Conservation (phyloP, 1,284 basidiomycete genomes). For the Apiotrichum gracile region DNA sequence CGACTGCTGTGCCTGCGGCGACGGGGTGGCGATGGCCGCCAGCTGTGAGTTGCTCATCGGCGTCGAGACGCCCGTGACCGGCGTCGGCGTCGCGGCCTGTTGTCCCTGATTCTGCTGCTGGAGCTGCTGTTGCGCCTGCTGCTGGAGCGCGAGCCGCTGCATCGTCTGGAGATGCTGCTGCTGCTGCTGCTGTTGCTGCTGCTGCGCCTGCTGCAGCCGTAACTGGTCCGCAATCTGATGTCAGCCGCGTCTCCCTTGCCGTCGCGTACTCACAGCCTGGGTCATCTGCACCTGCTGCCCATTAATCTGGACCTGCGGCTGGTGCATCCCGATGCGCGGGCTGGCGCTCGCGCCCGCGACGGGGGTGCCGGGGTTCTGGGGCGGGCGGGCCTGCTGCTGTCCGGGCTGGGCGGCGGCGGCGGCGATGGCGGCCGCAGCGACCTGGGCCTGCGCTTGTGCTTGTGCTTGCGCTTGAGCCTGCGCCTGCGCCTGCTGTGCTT, state of each 20-base stretch:
- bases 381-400: neutral
- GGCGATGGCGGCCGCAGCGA: neutral
- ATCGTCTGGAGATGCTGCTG: slow-evolving; percentile 15
- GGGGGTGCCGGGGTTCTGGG: neutral
- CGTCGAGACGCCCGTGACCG: slow-evolving; percentile 4
- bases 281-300: slow-evolving; percentile 15
- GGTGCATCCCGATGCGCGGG: slow-evolving; percentile 12
- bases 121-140: slow-evolving; percentile 9
- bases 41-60: slow-evolving; percentile 7
- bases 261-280: slow-evolving; percentile 10
- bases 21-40: slow-evolving; percentile 11
- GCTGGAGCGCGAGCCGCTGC: slow-evolving; percentile 5
- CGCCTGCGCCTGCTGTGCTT: no score
- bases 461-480: no score
- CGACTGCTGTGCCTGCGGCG: slow-evolving; percentile 13
- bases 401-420: neutral
- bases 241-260: neutral
- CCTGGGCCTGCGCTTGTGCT: neutral
- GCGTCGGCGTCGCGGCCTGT: neutral
- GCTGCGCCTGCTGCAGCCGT: slow-evolving; percentile 5
- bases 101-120: slow-evolving; percentile 2
- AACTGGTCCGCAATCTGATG: slow-evolving; percentile 1
- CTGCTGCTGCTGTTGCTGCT: slow-evolving; percentile 12
- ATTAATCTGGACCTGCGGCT: slow-evolving; percentile 8
- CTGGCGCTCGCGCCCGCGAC: neutral